These are phyloP conservation scores for sorghum (Sorghum bicolor) DNA, from an alignment of 176 grass and related monocot species.

Conservation along the genomic window Sorghum_bicolor_NCBIv3 NC_012872.2:6394501-6395000, in stretches of 20 bases:
- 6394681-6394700: slow-evolving; percentile 19
- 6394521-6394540: background rate
- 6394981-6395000: background rate
- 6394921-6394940: background rate
- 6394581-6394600: background rate
- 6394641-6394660: background rate
- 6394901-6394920: background rate
- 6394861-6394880: background rate
- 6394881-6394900: background rate
- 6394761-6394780: background rate
- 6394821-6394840: slow-evolving; percentile 17
- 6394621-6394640: background rate
- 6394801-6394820: background rate
- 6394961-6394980: background rate
- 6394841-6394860: background rate
- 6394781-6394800: background rate
- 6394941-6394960: background rate
- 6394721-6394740: background rate
- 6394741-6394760: background rate
- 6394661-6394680: background rate
- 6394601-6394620: background rate
- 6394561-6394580: background rate
- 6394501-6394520: background rate
- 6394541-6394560: background rate
- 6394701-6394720: background rate